phyloP scores from a whole-genome alignment of 176 grass and related monocot genomes.

The Thalia dealbata region DNA sequence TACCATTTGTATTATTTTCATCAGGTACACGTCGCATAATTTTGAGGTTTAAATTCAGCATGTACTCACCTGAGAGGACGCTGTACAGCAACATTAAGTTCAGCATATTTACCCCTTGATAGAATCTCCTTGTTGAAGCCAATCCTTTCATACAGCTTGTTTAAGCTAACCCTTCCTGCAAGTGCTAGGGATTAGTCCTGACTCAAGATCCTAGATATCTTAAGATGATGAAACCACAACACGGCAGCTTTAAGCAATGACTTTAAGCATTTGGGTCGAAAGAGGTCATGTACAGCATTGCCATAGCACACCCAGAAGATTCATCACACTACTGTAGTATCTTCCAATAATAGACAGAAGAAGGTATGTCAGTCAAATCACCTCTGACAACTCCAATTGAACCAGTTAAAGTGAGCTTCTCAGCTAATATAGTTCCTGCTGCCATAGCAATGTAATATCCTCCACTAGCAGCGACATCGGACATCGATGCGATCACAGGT shows the following conservation, averaged over 20 bases:
- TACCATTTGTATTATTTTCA: too few species aligned
- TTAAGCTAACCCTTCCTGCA: constrained; percentile 79
- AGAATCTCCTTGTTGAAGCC: constrained; percentile 88
- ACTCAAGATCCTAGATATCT: background rate
- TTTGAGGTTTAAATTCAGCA: background rate
- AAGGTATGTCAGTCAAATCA: constrained; percentile 24
- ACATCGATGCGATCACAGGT: constrained; percentile 93
- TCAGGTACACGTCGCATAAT: background rate
- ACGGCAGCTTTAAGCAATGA: background rate
- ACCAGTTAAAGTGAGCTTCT: constrained; percentile 90
- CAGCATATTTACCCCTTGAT: constrained; percentile 76
- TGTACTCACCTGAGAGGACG: constrained; percentile 56
- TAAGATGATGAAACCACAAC: background rate
- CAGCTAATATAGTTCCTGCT: constrained; percentile 75
- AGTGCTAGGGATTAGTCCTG: constrained; percentile 11
- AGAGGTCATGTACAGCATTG: background rate
- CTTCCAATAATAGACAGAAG: constrained; percentile 15
- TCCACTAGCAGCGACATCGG: constrained; percentile 92
- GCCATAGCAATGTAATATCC: constrained; percentile 98
- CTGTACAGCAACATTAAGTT: constrained; percentile 73
- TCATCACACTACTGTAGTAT: background rate
- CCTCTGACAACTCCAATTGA: constrained; percentile 97
- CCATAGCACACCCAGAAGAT: background rate
- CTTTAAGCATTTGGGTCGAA: background rate
- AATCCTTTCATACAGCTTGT: constrained; percentile 77